Percentiles rank a stretch among this genome's conserved stretches.
Conservation (phyloP, 768 basidiomycete species). For the Collybiopsis confluens region DNA sequence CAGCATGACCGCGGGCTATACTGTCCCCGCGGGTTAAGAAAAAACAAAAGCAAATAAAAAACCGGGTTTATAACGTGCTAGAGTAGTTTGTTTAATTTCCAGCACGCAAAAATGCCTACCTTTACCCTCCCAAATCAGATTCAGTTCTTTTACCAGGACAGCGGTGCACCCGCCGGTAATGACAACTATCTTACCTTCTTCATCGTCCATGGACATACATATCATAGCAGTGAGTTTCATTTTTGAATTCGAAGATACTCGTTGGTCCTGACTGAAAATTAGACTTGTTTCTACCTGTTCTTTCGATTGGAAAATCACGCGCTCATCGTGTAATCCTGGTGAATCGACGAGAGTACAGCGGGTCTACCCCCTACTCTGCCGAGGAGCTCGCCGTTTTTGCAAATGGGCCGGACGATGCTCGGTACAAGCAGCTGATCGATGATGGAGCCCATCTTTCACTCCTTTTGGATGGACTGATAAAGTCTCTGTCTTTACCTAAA, state of each 20-base stretch:
- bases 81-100: not conserved
- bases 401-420: slow-evolving; percentile 14
- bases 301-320: not conserved
- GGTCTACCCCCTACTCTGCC: slow-evolving; percentile 24
- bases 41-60: too few species aligned
- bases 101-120: not conserved
- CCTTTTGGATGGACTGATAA: slow-evolving; percentile 22
- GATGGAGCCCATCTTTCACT: slow-evolving; percentile 26
- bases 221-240: not conserved
- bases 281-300: not conserved
- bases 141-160: slow-evolving; percentile 4
- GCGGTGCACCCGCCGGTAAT: not conserved
- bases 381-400: slow-evolving; percentile 18
- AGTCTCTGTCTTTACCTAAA: slow-evolving; percentile 14
- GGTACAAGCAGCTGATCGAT: slow-evolving; percentile 16
- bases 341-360: slow-evolving; percentile 32
- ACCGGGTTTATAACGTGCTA: too few species aligned
- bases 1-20: too few species aligned
- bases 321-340: slow-evolving; percentile 21
- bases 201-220: slow-evolving; percentile 3
- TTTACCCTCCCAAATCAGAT: not conserved
- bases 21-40: too few species aligned
- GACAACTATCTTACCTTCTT: not conserved
- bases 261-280: too few species aligned
- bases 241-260: not conserved